phyloP scores from a whole-genome alignment of 805 yeast species.

The Candida glaebosa region DNA sequence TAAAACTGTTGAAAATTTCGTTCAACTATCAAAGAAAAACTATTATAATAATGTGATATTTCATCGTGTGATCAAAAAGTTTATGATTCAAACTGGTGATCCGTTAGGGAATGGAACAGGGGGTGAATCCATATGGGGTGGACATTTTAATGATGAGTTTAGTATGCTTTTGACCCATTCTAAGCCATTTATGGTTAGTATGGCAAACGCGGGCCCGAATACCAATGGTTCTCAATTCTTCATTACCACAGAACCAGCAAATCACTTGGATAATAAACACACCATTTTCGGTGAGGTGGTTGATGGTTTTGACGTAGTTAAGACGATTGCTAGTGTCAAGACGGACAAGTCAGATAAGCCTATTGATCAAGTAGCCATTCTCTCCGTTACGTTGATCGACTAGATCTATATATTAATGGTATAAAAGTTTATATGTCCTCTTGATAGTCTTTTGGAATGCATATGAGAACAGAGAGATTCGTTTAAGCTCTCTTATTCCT shows the following conservation, averaged over 20 bases:
- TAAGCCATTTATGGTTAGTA: conserved; percentile 29
- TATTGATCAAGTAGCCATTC: conserved; percentile 17
- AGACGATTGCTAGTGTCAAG: conserved; percentile 14
- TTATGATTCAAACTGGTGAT: conserved; percentile 26
- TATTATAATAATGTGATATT: conserved; percentile 37
- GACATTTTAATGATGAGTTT: conserved; percentile 25
- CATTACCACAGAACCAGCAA: conserved; percentile 18
- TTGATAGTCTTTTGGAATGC: too few species aligned
- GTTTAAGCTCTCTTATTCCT: conserved; percentile 15
- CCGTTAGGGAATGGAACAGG: conserved; percentile 24
- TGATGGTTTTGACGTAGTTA: conserved; percentile 19
- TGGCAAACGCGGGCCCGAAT: conserved; percentile 25
- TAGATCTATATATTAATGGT: not conserved
- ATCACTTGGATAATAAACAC: conserved; percentile 20
- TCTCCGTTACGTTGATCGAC: conserved; percentile 15
- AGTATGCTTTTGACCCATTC: conserved; percentile 22
- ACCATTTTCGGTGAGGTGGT: conserved; percentile 25
- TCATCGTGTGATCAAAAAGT: conserved; percentile 21
- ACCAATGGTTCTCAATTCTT: conserved; percentile 27
- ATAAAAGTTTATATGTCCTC: not conserved
- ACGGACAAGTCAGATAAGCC: conserved; percentile 19
- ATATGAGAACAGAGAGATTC: too few species aligned
- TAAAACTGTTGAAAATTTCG: conserved; percentile 40
- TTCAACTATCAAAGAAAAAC: conserved; percentile 27
- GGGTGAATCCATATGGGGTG: conserved; percentile 25